Evolutionary conservation across 768 basidiomycete genomes (phyloP).

Genomic region (Termitomyces sp.): DNA sequence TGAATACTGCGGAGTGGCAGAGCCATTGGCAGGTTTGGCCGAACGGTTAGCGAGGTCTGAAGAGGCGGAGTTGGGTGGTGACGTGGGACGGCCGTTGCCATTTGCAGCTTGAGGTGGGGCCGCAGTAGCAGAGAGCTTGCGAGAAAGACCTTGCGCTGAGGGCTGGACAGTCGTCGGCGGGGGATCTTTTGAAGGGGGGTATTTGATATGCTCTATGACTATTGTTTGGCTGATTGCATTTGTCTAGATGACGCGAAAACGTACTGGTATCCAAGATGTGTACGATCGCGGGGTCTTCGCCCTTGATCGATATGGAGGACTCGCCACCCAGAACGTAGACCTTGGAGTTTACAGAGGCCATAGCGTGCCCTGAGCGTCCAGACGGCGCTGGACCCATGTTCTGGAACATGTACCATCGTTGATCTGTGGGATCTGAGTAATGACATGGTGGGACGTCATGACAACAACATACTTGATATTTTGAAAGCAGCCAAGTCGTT

Average conservation of each 20-base stretch:
- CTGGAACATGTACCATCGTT: constrained; percentile 99
- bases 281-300: constrained; percentile 79
- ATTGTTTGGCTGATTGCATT: background rate
- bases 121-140: constrained; percentile 45
- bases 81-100: constrained; percentile 54
- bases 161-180: constrained; percentile 14
- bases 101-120: constrained; percentile 17
- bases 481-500: constrained; percentile 96
- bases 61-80: constrained; percentile 55
- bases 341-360: constrained; percentile 86
- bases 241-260: constrained; percentile 28
- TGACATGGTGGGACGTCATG: background rate
- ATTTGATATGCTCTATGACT: constrained; percentile 24
- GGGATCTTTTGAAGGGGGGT: constrained; percentile 19
- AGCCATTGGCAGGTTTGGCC: constrained; percentile 40
- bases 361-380: constrained; percentile 95
- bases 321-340: constrained; percentile 97
- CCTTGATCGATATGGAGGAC: constrained; percentile 66
- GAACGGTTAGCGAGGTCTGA: constrained; percentile 54
- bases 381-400: constrained; percentile 97
- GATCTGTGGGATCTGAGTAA: constrained; percentile 49
- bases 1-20: constrained; percentile 29
- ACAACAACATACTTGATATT: constrained; percentile 72
- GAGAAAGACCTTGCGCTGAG: constrained; percentile 20
- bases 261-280: constrained; percentile 93